Conservation (phyloP, 2,329 filamentous ascomycete genomes). For the Pseudogymnoascus sp. region DNA sequence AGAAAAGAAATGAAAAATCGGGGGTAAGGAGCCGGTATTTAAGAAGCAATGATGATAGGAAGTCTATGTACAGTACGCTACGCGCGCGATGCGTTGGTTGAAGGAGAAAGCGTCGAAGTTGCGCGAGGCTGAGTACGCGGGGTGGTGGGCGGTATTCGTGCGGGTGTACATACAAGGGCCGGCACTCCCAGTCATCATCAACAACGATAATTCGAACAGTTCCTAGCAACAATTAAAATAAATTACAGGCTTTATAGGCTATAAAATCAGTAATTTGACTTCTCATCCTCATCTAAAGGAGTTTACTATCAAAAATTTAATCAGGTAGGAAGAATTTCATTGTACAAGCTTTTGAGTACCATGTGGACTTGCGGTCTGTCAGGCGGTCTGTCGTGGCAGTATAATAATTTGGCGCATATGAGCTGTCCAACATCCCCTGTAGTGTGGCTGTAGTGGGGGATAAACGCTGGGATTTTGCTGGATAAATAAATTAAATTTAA, state of each 20-base stretch:
- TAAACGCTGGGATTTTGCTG: constrained; percentile 2
- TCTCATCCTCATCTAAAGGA: no score
- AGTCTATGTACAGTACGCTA: constrained; percentile 9
- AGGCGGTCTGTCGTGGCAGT: constrained; percentile 3
- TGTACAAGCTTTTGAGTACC: no score
- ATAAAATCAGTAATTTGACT: no score
- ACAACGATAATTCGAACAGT: no score
- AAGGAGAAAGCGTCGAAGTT: not conserved
- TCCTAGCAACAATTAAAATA: no score
- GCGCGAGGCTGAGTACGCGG: constrained; percentile 9
- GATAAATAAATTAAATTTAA: not conserved
- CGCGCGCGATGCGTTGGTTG: not conserved
- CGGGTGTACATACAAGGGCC: no score
- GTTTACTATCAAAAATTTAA: no score
- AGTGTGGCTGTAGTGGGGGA: constrained; percentile 2
- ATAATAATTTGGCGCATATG: not conserved
- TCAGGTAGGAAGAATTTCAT: no score
- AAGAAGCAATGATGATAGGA: constrained; percentile 4
- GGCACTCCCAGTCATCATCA: no score
- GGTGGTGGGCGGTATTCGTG: not conserved
- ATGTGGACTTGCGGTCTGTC: not conserved
- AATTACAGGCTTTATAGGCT: no score
- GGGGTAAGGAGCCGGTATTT: not conserved
- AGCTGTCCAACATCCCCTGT: not conserved
- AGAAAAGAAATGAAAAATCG: constrained; percentile 10